phyloP scores from a whole-genome alignment of 2,329 filamentous ascomycete species.

The Exophiala xenobiotica region DNA sequence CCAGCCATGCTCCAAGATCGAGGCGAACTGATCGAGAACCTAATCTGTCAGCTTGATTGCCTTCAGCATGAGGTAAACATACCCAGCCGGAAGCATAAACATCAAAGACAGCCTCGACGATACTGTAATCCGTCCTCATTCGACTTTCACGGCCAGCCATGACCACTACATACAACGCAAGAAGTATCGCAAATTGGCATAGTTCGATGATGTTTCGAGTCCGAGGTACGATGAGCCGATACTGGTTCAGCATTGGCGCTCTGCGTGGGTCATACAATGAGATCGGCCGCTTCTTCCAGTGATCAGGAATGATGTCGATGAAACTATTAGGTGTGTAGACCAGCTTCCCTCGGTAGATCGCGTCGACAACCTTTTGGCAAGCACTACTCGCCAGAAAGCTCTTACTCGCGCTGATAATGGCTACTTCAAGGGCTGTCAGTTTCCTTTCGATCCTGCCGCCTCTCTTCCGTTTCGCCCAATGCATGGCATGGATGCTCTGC shows the following conservation, averaged over 20 bases:
- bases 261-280: constrained; percentile 75
- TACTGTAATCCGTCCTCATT: constrained; percentile 45
- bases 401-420: constrained; percentile 80
- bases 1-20: constrained; percentile 73
- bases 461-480: constrained; percentile 45
- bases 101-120: constrained; percentile 65
- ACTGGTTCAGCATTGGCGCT: constrained; percentile 77
- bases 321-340: constrained; percentile 80
- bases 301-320: constrained; percentile 79
- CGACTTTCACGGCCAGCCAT: constrained; percentile 68
- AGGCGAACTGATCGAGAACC: constrained; percentile 69
- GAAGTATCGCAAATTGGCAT: constrained; percentile 68
- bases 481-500: constrained; percentile 51
- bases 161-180: constrained; percentile 67
- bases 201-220: constrained; percentile 75
- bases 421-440: constrained; percentile 76
- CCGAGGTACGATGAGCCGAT: constrained; percentile 77
- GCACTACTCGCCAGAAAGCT: constrained; percentile 73
- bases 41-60: constrained; percentile 6
- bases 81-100: constrained; percentile 77
- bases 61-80: neutral
- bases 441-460: constrained; percentile 55
- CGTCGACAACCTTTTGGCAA: constrained; percentile 77
- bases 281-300: constrained; percentile 81
- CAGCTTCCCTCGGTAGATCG: constrained; percentile 76